These are phyloP conservation scores for Plasmodium coatneyi DNA, from an alignment of 169 alveolate genomes.

Conservation along the genomic window DNA sequence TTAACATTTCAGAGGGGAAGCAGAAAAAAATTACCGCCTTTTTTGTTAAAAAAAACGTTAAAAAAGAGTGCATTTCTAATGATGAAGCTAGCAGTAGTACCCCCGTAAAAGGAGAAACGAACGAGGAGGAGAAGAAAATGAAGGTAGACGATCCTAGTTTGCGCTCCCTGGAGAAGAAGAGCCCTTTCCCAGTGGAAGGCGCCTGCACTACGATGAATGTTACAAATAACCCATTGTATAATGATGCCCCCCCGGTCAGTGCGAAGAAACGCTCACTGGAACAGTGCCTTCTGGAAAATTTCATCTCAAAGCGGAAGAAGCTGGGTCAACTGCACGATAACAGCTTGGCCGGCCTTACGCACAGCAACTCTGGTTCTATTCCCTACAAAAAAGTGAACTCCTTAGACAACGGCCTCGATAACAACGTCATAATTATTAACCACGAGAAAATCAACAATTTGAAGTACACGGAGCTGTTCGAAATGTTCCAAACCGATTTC, in stretches of 20 bases:
- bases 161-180: constrained; percentile 24
- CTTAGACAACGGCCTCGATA: not conserved
- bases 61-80: constrained; percentile 43
- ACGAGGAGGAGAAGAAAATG: not conserved
- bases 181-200: constrained; percentile 3
- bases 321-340: constrained; percentile 21
- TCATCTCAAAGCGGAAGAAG: constrained; percentile 44
- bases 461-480: constrained; percentile 22
- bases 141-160: not conserved
- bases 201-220: not conserved
- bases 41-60: constrained; percentile 74
- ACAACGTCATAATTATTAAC: constrained; percentile 30
- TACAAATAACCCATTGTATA: not conserved
- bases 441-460: constrained; percentile 37
- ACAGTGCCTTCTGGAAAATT: constrained; percentile 28
- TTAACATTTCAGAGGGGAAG: constrained; percentile 77
- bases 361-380: not conserved
- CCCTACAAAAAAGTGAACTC: constrained; percentile 28
- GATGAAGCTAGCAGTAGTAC: not conserved
- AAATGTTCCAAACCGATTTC: constrained; percentile 50
- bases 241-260: not conserved
- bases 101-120: not conserved
- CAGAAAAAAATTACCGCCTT: constrained; percentile 73
- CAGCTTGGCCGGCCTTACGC: not conserved
- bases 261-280: constrained; percentile 26